Base-by-base conservation (phyloP, 768 basidiomycete genomes). In the Suillus paluster region DNA sequence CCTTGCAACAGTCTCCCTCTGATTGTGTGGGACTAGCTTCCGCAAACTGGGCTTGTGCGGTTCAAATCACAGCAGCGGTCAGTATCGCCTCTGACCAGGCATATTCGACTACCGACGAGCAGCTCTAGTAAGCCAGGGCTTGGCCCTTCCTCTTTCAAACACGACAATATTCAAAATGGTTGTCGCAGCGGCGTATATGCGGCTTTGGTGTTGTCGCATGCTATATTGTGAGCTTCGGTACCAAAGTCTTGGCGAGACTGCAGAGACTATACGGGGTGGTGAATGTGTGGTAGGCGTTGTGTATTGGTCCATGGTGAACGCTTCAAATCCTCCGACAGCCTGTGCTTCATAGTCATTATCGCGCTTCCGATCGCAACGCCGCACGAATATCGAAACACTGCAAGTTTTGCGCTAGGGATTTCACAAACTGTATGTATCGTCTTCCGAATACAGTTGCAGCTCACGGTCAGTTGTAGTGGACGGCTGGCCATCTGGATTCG, bases 1-100 rank as follows among this genome's bases (percentile, higher is more conserved):
- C 38, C 12, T 38, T 34, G 7, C n/a, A n/a, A n/a, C n/a, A n/a
- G n/a, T n/a, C 23, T n/a, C 11, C 21, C 19, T 57, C 19, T 57
- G 36, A 6, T 38, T 14, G 55, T 41, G 21, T 23, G n/a, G n/a
- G 9, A 4, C 21, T 84, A 1, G 83, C 86, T 1, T 86, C 84
- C 19, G 83, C 87, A 30, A 80, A 86, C 70, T 87, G 86, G 86
- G 86, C 82, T 39, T 83, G 82, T n/a, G n/a, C n/a, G n/a, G n/a
- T n/a, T n/a, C n/a, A n/a, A n/a, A n/a, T n/a, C n/a, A n/a, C n/a
- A n/a, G 82, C 84, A 12, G 81, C 80, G 4, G 80, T 71, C 6
- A 74, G 64, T 50, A 80, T 84, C 55, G 76, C 78, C 52, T 74
- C 80, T 39, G 65, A 76, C 34, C 74, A 76, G 12, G 62, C 61